phyloP scores from a whole-genome alignment of 2,329 filamentous ascomycete genomes.

The Pestalotiopsis sp. region DNA sequence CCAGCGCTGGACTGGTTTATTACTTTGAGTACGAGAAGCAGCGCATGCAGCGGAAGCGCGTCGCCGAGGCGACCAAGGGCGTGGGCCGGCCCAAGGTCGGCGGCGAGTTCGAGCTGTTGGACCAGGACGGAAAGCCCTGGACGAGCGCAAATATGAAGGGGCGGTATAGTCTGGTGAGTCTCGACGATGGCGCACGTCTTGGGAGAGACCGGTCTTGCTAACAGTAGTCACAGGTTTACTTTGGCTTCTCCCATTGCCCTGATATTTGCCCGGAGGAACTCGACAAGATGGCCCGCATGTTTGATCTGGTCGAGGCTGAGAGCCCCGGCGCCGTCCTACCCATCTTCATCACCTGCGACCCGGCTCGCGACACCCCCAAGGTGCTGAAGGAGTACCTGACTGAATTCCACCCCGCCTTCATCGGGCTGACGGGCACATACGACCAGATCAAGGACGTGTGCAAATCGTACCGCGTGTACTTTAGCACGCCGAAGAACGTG shows the following conservation, averaged over 20 bases:
- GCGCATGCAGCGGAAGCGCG: conserved; percentile 83
- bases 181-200: too few species aligned
- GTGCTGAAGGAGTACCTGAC: conserved; percentile 83
- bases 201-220: not conserved
- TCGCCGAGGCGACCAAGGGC: conserved; percentile 91
- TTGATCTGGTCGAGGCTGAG: conserved; percentile 68
- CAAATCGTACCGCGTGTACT: conserved; percentile 96
- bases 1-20: conserved; percentile 76
- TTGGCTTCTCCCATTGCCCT: conserved; percentile 96
- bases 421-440: conserved; percentile 91
- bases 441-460: conserved; percentile 92
- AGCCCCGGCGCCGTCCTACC: conserved; percentile 62
- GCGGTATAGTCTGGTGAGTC: conserved; percentile 74
- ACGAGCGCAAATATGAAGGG: conserved; percentile 83
- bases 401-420: conserved; percentile 86
- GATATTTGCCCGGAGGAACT: conserved; percentile 99
- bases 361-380: conserved; percentile 82
- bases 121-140: conserved; percentile 79
- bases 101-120: conserved; percentile 78
- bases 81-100: conserved; percentile 93
- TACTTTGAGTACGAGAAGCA: conserved; percentile 95
- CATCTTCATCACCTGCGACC: conserved; percentile 95
- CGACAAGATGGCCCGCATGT: conserved; percentile 98
- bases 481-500: conserved; percentile 86
- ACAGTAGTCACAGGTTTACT: conserved; percentile 73